Percentiles rank a stretch among this genome's conserved stretches.
Evolutionary conservation across 495 filamentous ascomycete species (phyloP).

Genomic region (Parathielavia appendiculata): DNA sequence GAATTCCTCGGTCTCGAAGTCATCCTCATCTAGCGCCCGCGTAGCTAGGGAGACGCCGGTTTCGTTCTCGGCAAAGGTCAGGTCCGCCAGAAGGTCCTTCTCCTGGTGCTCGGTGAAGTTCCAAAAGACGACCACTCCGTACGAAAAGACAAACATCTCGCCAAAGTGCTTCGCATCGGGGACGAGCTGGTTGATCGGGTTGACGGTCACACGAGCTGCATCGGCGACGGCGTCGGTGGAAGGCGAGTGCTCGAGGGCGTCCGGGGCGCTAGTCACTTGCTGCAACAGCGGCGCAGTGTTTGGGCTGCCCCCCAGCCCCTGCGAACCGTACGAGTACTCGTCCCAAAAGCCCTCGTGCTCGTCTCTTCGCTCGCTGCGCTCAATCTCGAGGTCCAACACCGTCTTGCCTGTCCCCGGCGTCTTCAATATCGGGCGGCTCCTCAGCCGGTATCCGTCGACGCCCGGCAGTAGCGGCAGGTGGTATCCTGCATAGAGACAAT

Average conservation of each 20-base stretch:
- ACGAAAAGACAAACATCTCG: constrained; percentile 97
- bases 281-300: constrained; percentile 14
- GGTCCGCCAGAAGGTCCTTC: constrained; percentile 91
- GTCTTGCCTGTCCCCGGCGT: constrained; percentile 84
- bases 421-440: constrained; percentile 86
- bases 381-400: constrained; percentile 91
- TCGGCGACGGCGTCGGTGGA: neutral
- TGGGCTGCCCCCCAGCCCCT: constrained; percentile 13
- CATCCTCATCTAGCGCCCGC: constrained; percentile 68
- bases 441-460: constrained; percentile 74
- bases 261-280: constrained; percentile 12
- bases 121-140: constrained; percentile 98
- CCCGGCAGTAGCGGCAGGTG: constrained; percentile 85
- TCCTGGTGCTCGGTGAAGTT: constrained; percentile 95
- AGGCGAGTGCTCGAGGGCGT: neutral
- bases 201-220: constrained; percentile 19
- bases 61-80: constrained; percentile 77
- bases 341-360: constrained; percentile 78
- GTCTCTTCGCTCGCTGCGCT: constrained; percentile 82
- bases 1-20: constrained; percentile 98
- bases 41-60: constrained; percentile 57
- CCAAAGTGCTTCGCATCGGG: constrained; percentile 70
- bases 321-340: constrained; percentile 33
- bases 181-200: constrained; percentile 48
- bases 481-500: constrained; percentile 94